These are phyloP conservation scores for Malus sieversii DNA, from an alignment of 306 rosid species.

Conservation along the genomic window DNA sequence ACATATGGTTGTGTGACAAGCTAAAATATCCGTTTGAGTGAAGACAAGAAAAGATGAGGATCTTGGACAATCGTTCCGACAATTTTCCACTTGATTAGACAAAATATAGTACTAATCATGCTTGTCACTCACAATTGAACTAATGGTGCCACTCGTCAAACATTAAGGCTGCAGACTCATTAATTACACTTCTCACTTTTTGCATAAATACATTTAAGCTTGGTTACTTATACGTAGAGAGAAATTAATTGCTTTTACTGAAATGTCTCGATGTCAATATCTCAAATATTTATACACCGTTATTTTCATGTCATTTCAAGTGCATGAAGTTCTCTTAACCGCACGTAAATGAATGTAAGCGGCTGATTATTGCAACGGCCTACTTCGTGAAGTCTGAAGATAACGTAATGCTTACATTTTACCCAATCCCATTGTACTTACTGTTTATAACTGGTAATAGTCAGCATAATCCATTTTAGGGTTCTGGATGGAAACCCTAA, in stretches of 20 bases:
- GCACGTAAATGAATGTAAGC: too few relatives aligned
- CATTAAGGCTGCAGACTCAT: background rate
- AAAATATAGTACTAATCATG: constrained; percentile 23
- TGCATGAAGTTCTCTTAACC: too few relatives aligned
- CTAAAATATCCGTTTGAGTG: background rate
- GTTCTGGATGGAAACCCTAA: background rate
- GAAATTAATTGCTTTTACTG: too few relatives aligned
- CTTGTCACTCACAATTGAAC: constrained; percentile 14
- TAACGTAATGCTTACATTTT: background rate
- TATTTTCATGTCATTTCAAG: too few relatives aligned
- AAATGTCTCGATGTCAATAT: too few relatives aligned
- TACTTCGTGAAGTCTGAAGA: background rate
- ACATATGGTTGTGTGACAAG: background rate
- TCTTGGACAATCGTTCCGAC: constrained; percentile 9
- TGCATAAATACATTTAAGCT: too few relatives aligned
- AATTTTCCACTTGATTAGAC: constrained; percentile 40
- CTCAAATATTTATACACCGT: too few relatives aligned
- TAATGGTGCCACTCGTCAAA: constrained; percentile 27
- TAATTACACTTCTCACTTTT: too few relatives aligned
- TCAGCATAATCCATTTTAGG: background rate
- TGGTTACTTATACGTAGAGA: too few relatives aligned
- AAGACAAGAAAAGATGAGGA: constrained; percentile 3
- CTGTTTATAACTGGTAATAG: background rate
- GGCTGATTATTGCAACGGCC: background rate
- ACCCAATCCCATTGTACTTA: background rate